Conservation (phyloP, 208 protist species). For the Acanthamoeba triangularis region DNA sequence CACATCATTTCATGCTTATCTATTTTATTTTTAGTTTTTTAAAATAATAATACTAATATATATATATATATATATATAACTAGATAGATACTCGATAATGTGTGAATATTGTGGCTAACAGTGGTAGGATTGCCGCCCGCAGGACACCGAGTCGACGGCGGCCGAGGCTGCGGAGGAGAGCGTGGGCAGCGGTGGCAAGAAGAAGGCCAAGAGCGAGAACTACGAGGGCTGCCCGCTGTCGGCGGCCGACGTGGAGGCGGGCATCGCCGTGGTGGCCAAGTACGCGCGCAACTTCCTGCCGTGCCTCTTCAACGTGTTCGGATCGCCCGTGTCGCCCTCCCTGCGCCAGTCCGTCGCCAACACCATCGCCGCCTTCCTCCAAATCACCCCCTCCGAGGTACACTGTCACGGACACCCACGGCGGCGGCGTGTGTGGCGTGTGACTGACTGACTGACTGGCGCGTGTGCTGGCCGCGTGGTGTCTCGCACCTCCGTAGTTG, state of each 20-base stretch:
- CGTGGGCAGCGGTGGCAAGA: neutral
- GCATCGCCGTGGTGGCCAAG: neutral
- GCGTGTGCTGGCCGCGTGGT: no score
- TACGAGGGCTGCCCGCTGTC: slow-evolving; percentile 27
- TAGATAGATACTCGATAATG: no score
- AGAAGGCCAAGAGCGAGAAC: slow-evolving; percentile 18
- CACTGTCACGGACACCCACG: neutral
- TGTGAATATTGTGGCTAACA: no score
- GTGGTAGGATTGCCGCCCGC: no score
- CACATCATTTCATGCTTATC: no score
- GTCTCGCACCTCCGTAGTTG: neutral
- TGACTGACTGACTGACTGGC: no score
- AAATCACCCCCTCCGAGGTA: neutral
- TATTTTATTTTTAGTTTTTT: no score
- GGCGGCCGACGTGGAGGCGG: neutral
- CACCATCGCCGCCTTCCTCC: slow-evolving; percentile 38
- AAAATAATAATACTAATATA: no score
- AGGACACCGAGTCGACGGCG: neutral
- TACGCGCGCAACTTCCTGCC: slow-evolving; percentile 54
- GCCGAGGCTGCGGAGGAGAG: neutral
- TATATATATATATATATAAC: no score
- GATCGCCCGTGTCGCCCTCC: neutral
- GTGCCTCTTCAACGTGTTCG: slow-evolving; percentile 56
- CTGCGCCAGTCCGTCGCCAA: neutral
- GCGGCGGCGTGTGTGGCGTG: neutral